phyloP scores from a whole-genome alignment of 164 flowering plant genomes.

The Magnolia sinica region DNA sequence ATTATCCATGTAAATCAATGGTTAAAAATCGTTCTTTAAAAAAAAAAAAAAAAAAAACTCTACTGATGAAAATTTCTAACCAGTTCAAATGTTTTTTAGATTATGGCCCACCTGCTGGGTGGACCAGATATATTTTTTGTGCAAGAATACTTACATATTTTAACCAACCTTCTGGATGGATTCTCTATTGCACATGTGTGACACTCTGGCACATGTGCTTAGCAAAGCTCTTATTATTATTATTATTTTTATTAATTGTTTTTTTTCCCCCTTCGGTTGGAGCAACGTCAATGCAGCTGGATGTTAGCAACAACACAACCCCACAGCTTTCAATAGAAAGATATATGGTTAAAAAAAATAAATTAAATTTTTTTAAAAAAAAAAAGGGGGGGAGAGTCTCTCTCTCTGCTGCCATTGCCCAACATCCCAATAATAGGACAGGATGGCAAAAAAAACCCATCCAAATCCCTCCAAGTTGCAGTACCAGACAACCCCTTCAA shows the following conservation, averaged over 20 bases:
- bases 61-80: too few species aligned
- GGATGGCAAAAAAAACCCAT: slow-evolving; percentile 1
- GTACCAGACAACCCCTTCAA: slow-evolving; percentile 42
- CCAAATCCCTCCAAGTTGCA: slow-evolving; percentile 27
- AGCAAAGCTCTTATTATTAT: neutral
- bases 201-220: neutral
- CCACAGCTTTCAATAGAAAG: slow-evolving; percentile 2
- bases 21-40: too few species aligned
- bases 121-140: too few species aligned
- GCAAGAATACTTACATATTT: too few species aligned
- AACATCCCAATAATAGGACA: slow-evolving; percentile 7
- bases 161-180: too few species aligned
- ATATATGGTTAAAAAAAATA: neutral
- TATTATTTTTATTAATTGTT: neutral
- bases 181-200: too few species aligned
- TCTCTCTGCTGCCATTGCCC: slow-evolving; percentile 6
- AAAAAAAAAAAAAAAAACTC: too few species aligned
- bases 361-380: neutral
- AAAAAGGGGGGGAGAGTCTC: neutral
- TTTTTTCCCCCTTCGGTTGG: neutral
- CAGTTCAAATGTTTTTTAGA: too few species aligned
- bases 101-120: too few species aligned
- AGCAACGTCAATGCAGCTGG: slow-evolving; percentile 13
- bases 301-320: slow-evolving; percentile 6
- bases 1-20: too few species aligned